Evolutionary conservation across 2,329 filamentous ascomycete genomes (phyloP), one percentile per base, ranked within the genome.

Genomic region (Penicillium sp.): DNA sequence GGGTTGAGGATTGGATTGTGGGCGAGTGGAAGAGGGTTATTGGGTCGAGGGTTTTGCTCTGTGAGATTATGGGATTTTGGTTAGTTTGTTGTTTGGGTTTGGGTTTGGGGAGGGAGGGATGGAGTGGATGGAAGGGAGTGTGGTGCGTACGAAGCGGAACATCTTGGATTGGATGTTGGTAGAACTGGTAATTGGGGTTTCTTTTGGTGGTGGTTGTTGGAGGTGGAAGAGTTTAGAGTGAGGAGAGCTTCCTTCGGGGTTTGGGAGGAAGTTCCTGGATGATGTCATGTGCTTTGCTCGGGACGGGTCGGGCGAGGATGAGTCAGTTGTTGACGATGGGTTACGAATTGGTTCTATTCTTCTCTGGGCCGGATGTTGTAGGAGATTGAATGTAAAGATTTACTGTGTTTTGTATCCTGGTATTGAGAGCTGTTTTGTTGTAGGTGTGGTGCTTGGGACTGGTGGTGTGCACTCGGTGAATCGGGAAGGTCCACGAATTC

Each of bases 1-100:
- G 83, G 42, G 82, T 77, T 3, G 91, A 96, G 56, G 86, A 79
- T 18, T 86, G 81, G 46, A 81, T 80, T 62, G 78, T 80, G 50
- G 92, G 82, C 72, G 88, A 88, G 80, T 96, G 91, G 79, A 97
- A 99, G 77, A 99, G 85, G 54, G 92, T 97, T 68, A 97, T 83
- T 59, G 95, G 88, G 77, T 97, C 91, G 71, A 88, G 80, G 59
- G 86, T 80, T 78, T 89, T 91, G 73, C 79, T 81, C 87, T 90
- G 64, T 25, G 19, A 22, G 16, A n/a, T n/a, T n/a, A n/a, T n/a
- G n/a, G n/a, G n/a, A n/a, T 22, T 31, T 36, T 27, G 38, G 36
- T 50, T 52, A 52, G 30, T 18, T 41, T 38, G n/a, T n/a, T 8
- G n/a, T 28, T 40, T 29, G 12, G 4, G 22, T 22, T 12, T 37